A percentile compares a stretch with the other conserved stretches of the same genome.
Conservation (phyloP, 2,329 filamentous ascomycete genomes). For the Sclerotinia sclerotiorum region DNA sequence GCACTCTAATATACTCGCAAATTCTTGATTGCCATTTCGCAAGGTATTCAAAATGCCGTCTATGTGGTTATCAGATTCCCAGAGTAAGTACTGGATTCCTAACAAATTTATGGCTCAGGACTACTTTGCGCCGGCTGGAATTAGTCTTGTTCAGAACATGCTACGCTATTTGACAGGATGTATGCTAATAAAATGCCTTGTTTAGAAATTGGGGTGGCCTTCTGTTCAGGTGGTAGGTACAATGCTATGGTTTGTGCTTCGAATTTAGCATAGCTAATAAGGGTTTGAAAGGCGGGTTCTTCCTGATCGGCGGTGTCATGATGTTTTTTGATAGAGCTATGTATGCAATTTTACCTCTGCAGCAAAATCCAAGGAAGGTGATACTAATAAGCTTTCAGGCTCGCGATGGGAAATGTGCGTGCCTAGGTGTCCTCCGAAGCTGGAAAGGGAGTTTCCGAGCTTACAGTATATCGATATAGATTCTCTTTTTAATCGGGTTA, state of each 20-base stretch:
- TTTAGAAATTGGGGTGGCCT: constrained; percentile 91
- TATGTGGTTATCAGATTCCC: constrained; percentile 94
- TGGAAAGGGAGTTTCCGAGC: constrained; percentile 47
- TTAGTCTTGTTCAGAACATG: constrained; percentile 16
- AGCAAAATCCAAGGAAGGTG: background rate
- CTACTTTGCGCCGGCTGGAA: constrained; percentile 33
- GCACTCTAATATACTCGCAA: background rate
- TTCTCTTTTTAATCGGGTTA: constrained; percentile 95
- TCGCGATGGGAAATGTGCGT: constrained; percentile 84
- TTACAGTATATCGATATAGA: constrained; percentile 51
- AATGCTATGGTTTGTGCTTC: constrained; percentile 26
- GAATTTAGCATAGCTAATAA: constrained; percentile 27
- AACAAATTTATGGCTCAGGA: background rate
- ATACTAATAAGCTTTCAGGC: constrained; percentile 50
- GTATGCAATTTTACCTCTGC: constrained; percentile 51
- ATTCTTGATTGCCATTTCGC: background rate
- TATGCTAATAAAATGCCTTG: constrained; percentile 35
- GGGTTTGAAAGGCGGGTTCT: constrained; percentile 73
- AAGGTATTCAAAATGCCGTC: constrained; percentile 44
- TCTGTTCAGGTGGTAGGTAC: constrained; percentile 91
- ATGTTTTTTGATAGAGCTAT: constrained; percentile 98
- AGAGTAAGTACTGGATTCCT: constrained; percentile 64
- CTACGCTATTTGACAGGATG: background rate
- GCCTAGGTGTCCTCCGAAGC: background rate
- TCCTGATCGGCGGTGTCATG: constrained; percentile 89